Conservation (phyloP, 202 grass and related monocot genomes). For the Zizania palustris region DNA sequence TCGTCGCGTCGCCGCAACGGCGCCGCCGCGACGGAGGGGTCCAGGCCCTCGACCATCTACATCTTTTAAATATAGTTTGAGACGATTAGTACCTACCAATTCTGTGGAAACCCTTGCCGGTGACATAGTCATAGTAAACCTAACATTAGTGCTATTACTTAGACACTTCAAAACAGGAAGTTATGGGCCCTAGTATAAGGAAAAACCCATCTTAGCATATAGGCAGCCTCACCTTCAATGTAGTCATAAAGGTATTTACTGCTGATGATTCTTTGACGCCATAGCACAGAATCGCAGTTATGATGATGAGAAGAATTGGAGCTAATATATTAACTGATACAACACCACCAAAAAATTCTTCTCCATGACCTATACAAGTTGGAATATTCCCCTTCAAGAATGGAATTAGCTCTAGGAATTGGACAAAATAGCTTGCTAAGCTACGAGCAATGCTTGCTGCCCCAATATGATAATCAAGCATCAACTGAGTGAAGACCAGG, state of each 20-base stretch:
- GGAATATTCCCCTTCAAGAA: slow-evolving; percentile 73
- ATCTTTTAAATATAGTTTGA: too few species aligned
- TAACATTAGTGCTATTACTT: background rate
- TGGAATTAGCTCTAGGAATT: slow-evolving; percentile 83
- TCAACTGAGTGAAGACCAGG: slow-evolving; percentile 91
- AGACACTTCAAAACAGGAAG: slow-evolving; percentile 1
- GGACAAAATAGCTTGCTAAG: slow-evolving; percentile 83
- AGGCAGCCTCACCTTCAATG: slow-evolving; percentile 66
- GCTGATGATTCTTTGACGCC: slow-evolving; percentile 88
- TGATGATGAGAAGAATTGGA: slow-evolving; percentile 70
- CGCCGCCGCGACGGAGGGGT: too few species aligned
- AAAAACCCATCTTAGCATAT: slow-evolving; percentile 15
- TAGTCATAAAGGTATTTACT: slow-evolving; percentile 88
- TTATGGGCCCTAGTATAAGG: background rate
- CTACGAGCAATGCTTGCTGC: slow-evolving; percentile 93
- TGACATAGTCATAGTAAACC: background rate
- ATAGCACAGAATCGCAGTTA: slow-evolving; percentile 76
- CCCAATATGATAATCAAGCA: slow-evolving; percentile 91
- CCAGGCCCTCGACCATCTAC: too few species aligned
- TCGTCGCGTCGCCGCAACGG: too few species aligned
- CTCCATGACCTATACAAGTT: slow-evolving; percentile 85
- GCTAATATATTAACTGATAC: slow-evolving; percentile 89
- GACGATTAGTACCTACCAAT: too few species aligned
- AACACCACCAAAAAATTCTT: slow-evolving; percentile 82
- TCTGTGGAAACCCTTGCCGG: too few species aligned